phyloP scores from a whole-genome alignment of 306 rosid species.

The Nissolia schottii region DNA sequence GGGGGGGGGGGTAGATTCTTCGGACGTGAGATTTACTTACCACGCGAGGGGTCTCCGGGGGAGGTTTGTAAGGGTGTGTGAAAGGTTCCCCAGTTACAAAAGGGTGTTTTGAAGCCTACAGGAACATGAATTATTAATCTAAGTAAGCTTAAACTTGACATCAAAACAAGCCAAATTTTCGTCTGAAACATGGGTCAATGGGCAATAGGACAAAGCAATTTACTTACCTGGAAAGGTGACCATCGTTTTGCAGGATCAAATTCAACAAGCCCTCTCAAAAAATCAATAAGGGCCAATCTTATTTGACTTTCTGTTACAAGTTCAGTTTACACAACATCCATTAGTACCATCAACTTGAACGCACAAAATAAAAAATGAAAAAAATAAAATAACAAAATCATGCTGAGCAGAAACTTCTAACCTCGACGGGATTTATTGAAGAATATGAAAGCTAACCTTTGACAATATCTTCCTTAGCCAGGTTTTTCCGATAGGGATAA shows the following conservation, averaged over 20 bases:
- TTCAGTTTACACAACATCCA: slow-evolving; percentile 28
- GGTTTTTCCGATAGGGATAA: slow-evolving; percentile 91
- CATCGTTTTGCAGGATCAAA: slow-evolving; percentile 97
- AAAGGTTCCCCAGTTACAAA: slow-evolving; percentile 98
- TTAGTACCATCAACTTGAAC: slow-evolving; percentile 26
- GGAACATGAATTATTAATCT: slow-evolving; percentile 31
- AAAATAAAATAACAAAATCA: slow-evolving; percentile 2
- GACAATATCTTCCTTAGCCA: slow-evolving; percentile 71
- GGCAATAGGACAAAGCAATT: slow-evolving; percentile 4
- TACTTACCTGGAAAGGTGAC: slow-evolving; percentile 98
- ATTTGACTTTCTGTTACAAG: slow-evolving; percentile 72
- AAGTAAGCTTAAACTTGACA: slow-evolving; percentile 30
- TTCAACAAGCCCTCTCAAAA: slow-evolving; percentile 92
- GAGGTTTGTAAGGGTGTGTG: slow-evolving; percentile 79
- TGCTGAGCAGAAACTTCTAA: slow-evolving; percentile 9
- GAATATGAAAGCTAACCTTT: slow-evolving; percentile 57
- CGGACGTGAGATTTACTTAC: slow-evolving; percentile 46
- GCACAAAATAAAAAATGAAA: neutral
- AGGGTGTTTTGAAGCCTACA: slow-evolving; percentile 98
- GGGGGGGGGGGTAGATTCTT: neutral
- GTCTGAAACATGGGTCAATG: neutral
- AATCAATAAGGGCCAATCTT: slow-evolving; percentile 89
- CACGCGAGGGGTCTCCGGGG: slow-evolving; percentile 82
- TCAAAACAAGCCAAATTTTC: slow-evolving; percentile 19
- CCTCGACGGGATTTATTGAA: neutral